Percentiles rank a stretch among this genome's conserved stretches.
Conservation (phyloP, 176 grass and related monocot genomes). For the Triticum monococcum region DNA sequence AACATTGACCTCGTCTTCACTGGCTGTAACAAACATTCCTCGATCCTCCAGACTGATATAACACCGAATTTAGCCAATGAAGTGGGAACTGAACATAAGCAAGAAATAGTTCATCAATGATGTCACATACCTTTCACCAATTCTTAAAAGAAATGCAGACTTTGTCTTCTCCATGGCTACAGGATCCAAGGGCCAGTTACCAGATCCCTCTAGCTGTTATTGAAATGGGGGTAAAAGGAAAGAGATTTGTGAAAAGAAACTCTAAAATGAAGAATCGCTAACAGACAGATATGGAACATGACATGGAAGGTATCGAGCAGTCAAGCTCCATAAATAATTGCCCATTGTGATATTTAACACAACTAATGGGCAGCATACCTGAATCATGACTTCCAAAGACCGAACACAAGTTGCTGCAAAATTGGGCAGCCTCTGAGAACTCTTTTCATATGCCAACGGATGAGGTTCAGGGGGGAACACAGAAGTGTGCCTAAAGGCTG, state of each 20-base stretch:
- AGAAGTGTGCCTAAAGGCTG: constrained; percentile 90
- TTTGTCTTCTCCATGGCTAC: constrained; percentile 92
- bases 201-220: constrained; percentile 85
- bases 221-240: constrained; percentile 19
- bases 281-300: constrained; percentile 20
- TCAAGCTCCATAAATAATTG: not conserved
- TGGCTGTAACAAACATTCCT: constrained; percentile 64
- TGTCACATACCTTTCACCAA: constrained; percentile 78
- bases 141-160: constrained; percentile 89
- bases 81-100: constrained; percentile 12
- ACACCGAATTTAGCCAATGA: constrained; percentile 26
- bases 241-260: constrained; percentile 18
- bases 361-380: constrained; percentile 46
- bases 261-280: not conserved
- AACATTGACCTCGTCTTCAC: constrained; percentile 87
- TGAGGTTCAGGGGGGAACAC: constrained; percentile 90
- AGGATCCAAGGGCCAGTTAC: constrained; percentile 90
- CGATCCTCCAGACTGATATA: constrained; percentile 71
- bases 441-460: constrained; percentile 76
- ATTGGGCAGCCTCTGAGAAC: constrained; percentile 49
- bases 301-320: constrained; percentile 5
- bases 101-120: constrained; percentile 23
- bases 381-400: constrained; percentile 84
- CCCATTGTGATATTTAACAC: not conserved
- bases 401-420: constrained; percentile 59